These are phyloP conservation scores for Corrigiola litoralis DNA, from an alignment of 179 eudicot species.

Conservation along the genomic window DNA sequence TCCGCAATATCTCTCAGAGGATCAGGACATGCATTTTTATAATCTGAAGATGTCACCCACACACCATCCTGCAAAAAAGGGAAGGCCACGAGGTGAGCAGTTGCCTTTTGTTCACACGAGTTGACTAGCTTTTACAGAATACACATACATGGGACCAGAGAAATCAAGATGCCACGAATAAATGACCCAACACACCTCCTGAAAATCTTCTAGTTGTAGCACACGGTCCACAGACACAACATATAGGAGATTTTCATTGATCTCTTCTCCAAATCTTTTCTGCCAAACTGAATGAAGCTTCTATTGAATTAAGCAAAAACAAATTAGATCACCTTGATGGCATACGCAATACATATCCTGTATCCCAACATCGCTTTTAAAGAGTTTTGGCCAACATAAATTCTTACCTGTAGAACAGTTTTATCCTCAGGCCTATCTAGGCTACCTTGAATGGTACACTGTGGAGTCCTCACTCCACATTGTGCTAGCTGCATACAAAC, in stretches of 20 bases:
- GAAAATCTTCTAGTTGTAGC: conserved; percentile 79
- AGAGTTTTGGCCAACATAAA: neutral
- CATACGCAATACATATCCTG: neutral
- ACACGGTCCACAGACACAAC: conserved; percentile 70
- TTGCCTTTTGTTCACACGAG: too few species aligned
- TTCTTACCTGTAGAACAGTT: conserved; percentile 44
- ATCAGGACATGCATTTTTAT: conserved; percentile 74
- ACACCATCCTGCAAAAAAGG: conserved; percentile 61
- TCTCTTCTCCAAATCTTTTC: conserved; percentile 72
- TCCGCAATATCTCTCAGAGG: conserved; percentile 83
- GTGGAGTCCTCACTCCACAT: conserved; percentile 74
- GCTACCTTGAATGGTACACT: conserved; percentile 87
- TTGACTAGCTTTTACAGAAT: neutral
- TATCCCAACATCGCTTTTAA: neutral
- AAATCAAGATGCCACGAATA: neutral
- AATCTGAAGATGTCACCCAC: conserved; percentile 73
- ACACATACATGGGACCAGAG: neutral
- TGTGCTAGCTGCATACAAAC: conserved; percentile 58
- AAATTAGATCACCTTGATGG: neutral
- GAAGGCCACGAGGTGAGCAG: too few species aligned
- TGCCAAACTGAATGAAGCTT: conserved; percentile 64
- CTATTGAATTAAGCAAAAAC: conserved; percentile 31
- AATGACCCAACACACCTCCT: conserved; percentile 56
- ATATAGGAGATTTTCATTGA: conserved; percentile 56
- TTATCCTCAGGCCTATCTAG: conserved; percentile 63